Base-by-base conservation (phyloP, 2,329 filamentous ascomycete species). In the Ramularia collo-cygni region DNA sequence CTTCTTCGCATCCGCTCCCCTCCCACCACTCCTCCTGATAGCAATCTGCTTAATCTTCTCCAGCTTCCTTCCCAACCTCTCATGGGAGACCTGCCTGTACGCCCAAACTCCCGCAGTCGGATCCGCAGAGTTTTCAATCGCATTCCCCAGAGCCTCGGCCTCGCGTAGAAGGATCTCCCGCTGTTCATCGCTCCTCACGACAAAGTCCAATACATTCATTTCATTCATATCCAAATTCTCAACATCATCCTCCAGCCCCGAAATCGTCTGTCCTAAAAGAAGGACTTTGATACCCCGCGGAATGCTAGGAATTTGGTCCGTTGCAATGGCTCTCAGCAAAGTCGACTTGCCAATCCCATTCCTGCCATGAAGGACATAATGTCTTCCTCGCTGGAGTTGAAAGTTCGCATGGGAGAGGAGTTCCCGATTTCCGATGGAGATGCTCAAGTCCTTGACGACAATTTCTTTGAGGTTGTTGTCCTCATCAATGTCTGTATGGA, bases 341-440 rank as follows among this genome's bases (percentile, higher is more conserved):
- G 84, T 90, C 3, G 84, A 89, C 58, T 93, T 93, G 4, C 86
- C 87, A 2, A 80, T 83, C 1, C 86, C 86, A 62, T 93, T 93
- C 5, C 84, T 74, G 0, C 86, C 87, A 14, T 90, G 70, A 2
- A 93, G 68, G 0, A 85, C 85, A 68, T 93, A 93, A 45, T 83
- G 74, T 32, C 79, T 71, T 0, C 83, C 81, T 35, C 79, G 76
- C 49, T 90, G 85, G 3, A 93, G 65, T 16, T 79, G 76, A 26
- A 93, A 64, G 41, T 79, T 79, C 1, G 82, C 83, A 58, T 83
- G 77, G 8, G 69, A 69, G 3, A 93, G 68, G 4, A 93, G 75
- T 58, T 92, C 85, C 58, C 51, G 46, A 13, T 51, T 50, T 13
- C 69, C 69, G 32, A 89, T 75, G 1, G 76, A 74, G 45, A 89